Conservation (phyloP, 345 rosid species). For the Hibiscus tridactylites region DNA sequence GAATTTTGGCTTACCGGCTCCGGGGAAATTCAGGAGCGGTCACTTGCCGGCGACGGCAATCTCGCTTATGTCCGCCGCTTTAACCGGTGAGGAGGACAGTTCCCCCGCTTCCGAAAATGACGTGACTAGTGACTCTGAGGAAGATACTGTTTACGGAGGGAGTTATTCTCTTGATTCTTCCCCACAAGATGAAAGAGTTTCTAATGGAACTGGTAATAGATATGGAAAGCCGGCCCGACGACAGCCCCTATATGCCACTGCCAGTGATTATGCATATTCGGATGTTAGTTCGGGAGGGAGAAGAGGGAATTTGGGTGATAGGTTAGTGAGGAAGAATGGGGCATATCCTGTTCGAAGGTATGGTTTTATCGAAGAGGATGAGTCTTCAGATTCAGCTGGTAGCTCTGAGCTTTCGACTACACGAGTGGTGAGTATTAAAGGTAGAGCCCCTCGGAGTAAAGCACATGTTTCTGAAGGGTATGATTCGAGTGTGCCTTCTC, state of each 20-base stretch:
- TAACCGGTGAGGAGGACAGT: constrained; percentile 22
- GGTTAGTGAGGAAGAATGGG: constrained; percentile 21
- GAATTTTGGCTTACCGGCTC: constrained; percentile 42
- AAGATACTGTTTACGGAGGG: constrained; percentile 35
- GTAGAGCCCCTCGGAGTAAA: constrained; percentile 35
- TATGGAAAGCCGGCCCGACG: constrained; percentile 20
- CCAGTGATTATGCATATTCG: constrained; percentile 44
- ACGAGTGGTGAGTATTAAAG: constrained; percentile 39
- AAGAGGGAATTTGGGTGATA: constrained; percentile 22
- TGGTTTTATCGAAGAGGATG: constrained; percentile 52
- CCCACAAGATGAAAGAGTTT: constrained; percentile 44
- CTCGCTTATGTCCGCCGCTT: constrained; percentile 28
- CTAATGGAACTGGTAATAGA: constrained; percentile 27
- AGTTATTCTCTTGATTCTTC: constrained; percentile 61
- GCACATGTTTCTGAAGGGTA: constrained; percentile 41
- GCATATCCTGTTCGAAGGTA: constrained; percentile 32
- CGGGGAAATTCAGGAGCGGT: constrained; percentile 51
- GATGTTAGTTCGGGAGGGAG: constrained; percentile 64
- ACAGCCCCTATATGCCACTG: constrained; percentile 26
- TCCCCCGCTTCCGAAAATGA: constrained; percentile 58
- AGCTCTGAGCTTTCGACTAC: constrained; percentile 71
- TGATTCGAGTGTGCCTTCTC: constrained; percentile 45
- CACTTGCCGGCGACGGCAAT: constrained; percentile 28
- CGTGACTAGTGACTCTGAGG: constrained; percentile 52
- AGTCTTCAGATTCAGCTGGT: constrained; percentile 60